Evolutionary conservation across 148 eudicot genomes (phyloP).

Genomic region (Silene latifolia): DNA sequence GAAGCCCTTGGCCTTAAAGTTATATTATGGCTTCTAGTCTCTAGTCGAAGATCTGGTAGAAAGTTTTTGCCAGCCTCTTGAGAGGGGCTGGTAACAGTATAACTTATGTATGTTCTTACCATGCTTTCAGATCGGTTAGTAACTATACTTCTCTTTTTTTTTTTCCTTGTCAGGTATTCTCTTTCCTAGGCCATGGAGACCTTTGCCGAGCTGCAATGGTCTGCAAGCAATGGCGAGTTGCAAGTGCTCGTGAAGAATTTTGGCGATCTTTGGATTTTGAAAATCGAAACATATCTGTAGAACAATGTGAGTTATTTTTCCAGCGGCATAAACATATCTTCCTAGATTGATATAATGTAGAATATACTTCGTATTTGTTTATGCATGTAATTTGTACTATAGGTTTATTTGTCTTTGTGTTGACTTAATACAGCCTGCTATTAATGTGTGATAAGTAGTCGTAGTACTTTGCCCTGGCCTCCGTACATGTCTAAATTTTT

Average conservation of each 20-base stretch:
- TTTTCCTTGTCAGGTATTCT: constrained; percentile 56
- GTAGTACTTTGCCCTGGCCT: not conserved
- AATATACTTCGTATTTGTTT: not conserved
- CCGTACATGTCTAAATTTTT: not conserved
- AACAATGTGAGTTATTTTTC: constrained; percentile 60
- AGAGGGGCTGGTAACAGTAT: not conserved
- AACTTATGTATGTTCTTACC: not conserved
- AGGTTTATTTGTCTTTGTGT: not conserved
- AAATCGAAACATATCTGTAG: constrained; percentile 53
- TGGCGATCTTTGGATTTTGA: constrained; percentile 84
- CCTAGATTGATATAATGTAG: not conserved
- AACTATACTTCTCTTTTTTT: not conserved
- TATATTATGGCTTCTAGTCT: not conserved
- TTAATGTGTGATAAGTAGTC: not conserved
- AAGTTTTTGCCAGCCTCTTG: not conserved
- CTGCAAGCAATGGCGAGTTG: constrained; percentile 91
- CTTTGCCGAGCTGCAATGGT: constrained; percentile 90
- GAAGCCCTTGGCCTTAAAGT: not conserved
- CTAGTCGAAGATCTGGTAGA: not conserved
- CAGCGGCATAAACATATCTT: not conserved
- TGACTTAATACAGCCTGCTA: not conserved
- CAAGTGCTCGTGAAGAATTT: constrained; percentile 94
- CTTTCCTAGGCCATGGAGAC: constrained; percentile 72
- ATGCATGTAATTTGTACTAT: not conserved
- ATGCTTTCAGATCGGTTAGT: not conserved